phyloP scores from a whole-genome alignment of 116 monocot species.

The Zostera marina region DNA sequence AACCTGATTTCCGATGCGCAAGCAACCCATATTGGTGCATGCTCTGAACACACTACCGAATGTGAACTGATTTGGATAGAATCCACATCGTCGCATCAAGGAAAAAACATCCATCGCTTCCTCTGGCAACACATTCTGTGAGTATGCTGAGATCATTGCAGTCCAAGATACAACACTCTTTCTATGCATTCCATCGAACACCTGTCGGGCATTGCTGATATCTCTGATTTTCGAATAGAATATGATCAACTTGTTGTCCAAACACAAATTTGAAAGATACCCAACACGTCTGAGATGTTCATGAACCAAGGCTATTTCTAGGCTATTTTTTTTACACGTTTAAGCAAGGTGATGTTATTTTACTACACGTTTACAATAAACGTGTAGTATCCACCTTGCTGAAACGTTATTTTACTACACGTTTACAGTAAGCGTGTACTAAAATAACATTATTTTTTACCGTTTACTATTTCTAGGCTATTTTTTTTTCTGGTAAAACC shows the following conservation, averaged over 20 bases:
- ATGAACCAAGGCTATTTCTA: no score
- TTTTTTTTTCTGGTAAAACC: no score
- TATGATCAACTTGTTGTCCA: constrained; percentile 45
- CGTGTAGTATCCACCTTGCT: no score
- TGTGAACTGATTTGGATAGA: constrained; percentile 54
- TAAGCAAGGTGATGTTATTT: no score
- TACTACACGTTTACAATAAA: no score
- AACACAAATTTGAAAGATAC: constrained; percentile 10
- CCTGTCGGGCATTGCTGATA: constrained; percentile 22
- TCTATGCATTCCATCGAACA: constrained; percentile 54
- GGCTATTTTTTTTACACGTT: no score
- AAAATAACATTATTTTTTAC: no score
- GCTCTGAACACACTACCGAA: constrained; percentile 41
- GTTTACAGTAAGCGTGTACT: no score
- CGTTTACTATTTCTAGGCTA: no score
- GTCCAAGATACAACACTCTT: constrained; percentile 65
- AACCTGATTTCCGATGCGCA: constrained; percentile 30
- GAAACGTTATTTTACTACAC: no score
- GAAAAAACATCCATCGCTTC: constrained; percentile 35
- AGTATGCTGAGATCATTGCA: constrained; percentile 54
- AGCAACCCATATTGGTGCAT: constrained; percentile 19
- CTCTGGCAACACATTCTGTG: constrained; percentile 20
- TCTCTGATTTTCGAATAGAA: constrained; percentile 29
- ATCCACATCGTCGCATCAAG: constrained; percentile 29
- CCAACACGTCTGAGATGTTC: constrained; percentile 11